Conservation (phyloP, 163 green algal genomes). For the Scenedesmus sp. region DNA sequence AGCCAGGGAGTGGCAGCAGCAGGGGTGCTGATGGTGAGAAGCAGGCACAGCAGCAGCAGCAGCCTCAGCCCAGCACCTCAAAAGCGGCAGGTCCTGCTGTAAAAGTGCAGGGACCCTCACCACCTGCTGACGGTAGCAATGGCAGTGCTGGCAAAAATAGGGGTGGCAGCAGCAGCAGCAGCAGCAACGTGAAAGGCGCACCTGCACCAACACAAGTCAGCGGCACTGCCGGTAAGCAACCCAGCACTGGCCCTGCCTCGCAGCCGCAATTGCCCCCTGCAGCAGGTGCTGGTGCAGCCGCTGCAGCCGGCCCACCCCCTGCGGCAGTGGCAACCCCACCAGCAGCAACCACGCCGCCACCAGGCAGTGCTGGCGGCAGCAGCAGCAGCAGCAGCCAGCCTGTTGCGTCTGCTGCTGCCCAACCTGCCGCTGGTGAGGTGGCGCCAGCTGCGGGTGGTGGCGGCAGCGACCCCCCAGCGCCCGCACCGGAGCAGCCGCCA, state of each 20-base stretch:
- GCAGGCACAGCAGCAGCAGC: background rate
- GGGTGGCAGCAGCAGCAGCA: background rate
- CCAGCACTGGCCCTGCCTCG: background rate
- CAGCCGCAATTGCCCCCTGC: background rate
- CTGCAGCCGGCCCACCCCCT: no score
- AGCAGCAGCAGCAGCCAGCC: background rate
- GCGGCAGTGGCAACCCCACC: background rate
- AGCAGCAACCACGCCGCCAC: background rate
- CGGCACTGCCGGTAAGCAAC: background rate
- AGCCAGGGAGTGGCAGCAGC: background rate
- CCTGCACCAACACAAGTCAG: background rate
- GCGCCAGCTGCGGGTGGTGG: background rate
- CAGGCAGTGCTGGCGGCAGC: background rate
- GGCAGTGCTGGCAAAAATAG: background rate
- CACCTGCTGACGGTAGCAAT: background rate
- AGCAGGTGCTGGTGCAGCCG: background rate
- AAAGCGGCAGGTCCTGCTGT: background rate
- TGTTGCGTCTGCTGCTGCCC: background rate
- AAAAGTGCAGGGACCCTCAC: background rate
- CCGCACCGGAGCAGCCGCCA: background rate
- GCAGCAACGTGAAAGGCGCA: background rate
- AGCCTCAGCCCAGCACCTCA: background rate
- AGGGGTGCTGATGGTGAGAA: background rate
- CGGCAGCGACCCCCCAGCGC: background rate
- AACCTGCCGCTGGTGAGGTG: background rate